Evolutionary conservation across 208 protist genomes (phyloP).

Genomic region (Hexamita inflata): DNA sequence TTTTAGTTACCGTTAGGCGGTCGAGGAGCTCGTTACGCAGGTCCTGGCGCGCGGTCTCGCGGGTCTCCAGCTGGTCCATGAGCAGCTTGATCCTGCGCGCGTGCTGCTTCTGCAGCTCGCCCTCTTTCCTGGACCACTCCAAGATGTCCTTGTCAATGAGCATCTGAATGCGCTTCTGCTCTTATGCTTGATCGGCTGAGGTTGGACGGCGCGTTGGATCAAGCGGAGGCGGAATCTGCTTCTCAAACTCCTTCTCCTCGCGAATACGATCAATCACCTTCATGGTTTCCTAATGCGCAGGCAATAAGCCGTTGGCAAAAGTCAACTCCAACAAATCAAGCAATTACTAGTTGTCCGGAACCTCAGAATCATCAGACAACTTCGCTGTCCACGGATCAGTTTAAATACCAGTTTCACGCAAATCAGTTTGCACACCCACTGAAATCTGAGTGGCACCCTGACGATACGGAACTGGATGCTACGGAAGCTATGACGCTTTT

Average conservation of each 20-base stretch:
- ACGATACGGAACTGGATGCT: background rate
- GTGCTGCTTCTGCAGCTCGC: background rate
- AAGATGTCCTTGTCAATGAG: constrained; percentile 4
- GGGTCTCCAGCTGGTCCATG: background rate
- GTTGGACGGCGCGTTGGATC: background rate
- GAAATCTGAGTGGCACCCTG: background rate
- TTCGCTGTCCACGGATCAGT: constrained; percentile 12
- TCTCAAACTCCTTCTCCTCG: background rate
- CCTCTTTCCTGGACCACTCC: constrained; percentile 7
- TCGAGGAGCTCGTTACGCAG: background rate
- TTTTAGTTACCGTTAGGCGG: background rate
- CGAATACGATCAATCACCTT: background rate
- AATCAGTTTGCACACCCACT: constrained; percentile 9
- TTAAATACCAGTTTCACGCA: constrained; percentile 13
- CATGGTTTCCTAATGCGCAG: constrained; percentile 23
- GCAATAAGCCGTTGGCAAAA: constrained; percentile 1
- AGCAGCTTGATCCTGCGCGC: background rate
- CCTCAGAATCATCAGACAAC: background rate
- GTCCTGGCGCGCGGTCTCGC: background rate
- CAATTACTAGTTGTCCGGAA: background rate
- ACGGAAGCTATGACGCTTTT: too few species aligned
- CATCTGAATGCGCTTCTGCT: constrained; percentile 17
- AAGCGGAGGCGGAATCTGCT: background rate
- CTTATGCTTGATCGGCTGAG: background rate
- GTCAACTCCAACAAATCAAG: background rate